Evolutionary conservation across 108 stramenopile genomes (phyloP), one percentile per base, ranked within the genome.

Genomic region (Cylindrotheca fusiformis): DNA sequence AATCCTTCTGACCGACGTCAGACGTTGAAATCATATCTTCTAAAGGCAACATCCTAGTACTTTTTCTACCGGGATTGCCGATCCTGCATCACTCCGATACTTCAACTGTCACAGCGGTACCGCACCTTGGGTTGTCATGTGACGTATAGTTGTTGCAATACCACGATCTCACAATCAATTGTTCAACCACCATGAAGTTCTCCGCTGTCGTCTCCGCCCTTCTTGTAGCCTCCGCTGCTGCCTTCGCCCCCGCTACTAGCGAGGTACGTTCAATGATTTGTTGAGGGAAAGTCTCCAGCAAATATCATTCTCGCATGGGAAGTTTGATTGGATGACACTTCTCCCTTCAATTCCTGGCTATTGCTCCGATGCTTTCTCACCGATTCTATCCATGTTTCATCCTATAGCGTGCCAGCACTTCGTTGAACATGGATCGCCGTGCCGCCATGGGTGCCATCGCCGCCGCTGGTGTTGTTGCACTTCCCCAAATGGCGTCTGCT

Each of bases 401-500:
- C 8, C 32, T 47, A 55, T 64, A 90, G 85, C 87, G 83, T 59
- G 67, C 87, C 72, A 76, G 74, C 83, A 90, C 89, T 73, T 57
- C 85, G 46, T 73, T 91, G 81, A 82, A 83, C 83, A 82, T 87
- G 77, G 91, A 93, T 76, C 91, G 91, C 66, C 87, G 91, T 78
- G 77, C 86, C 48, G 91, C 91, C 75, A 75, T 88, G 71, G 85
- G 80, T 28, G 85, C 84, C 59, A 87, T 89, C 72, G 91, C 75
- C 70, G 73, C 77, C 58, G 81, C 79, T 28, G 87, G 73, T 52
- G 82, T 81, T 20, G 84, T 75, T 58, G 81, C 71, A 21, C 53
- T 84, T 53, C 89, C 93, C 50, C 32, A 62, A 28, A 52, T 83
- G 48, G 94, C 94, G 51, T 65, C 71, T 41, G 96, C 94, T 60